Evolutionary conservation across 1,139 yeast genomes (phyloP), one percentile per base, ranked within the genome.

Genomic region (Suhomyces guaymorum): DNA sequence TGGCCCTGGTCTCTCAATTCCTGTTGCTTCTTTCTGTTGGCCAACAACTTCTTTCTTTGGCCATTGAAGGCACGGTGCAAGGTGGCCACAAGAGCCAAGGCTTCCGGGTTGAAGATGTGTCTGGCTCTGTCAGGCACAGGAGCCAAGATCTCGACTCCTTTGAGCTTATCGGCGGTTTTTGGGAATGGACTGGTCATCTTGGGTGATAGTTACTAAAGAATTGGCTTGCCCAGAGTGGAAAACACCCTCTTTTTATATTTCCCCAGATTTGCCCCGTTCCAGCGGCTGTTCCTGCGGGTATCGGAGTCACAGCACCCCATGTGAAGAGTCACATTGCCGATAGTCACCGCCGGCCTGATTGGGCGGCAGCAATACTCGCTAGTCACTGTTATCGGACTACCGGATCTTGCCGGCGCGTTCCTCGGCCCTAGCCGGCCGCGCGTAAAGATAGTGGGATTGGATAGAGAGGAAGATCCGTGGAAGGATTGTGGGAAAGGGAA

Each of bases 21-120:
- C 60, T 83, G 92, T 45, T 77, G 78, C 33, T 63, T 66, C 42
- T 71, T 72, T 52, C 92, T 75, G 55, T 76, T 75, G 30, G 70
- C 71, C 45, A 84, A 73, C 51, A 84, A 73, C 45, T 70, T 70
- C 53, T 73, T 67, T 60, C 94, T 75, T 29, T 73, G 75, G 36
- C 62, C 66, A 52, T 82, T 75, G 69, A 84, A 84, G 36, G 81
- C 68, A 51, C 90, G 78, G 61, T 84, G 92, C 42, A 84, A 73
- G 25, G 83, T 75, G 15, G 89, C 88, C 38, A 84, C 73, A 51
- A 84, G 80, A 14, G 80, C 86, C 39, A 84, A 64, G 2, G 92
- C 88, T 44, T 82, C 89, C 10, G 75, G 65, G 38, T 82, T 77
- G 52, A 81, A 70, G 49, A 84, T 78, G 59, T 78, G 82, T 51